Evolutionary conservation across 805 yeast species (phyloP).

Genomic region (Cyberlindnera suaveolens): DNA sequence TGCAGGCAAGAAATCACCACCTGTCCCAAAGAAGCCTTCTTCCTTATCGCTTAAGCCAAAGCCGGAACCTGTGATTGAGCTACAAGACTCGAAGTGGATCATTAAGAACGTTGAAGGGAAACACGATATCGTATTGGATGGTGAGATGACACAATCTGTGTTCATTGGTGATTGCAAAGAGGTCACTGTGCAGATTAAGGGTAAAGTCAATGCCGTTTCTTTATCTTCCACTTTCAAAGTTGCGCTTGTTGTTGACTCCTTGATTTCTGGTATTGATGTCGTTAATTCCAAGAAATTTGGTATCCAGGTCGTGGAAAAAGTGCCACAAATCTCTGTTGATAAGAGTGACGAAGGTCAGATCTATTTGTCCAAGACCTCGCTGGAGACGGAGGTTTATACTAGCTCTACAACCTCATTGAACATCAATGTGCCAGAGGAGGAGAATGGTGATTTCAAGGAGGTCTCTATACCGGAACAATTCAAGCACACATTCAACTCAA

Average conservation of each 20-base stretch:
- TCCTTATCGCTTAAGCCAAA: conserved; percentile 45
- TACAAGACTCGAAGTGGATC: conserved; percentile 85
- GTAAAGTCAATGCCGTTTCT: conserved; percentile 87
- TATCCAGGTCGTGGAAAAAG: conserved; percentile 73
- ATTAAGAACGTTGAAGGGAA: conserved; percentile 68
- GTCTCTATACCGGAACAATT: conserved; percentile 89
- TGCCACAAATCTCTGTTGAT: conserved; percentile 83
- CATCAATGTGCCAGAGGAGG: conserved; percentile 71
- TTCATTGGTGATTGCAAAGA: conserved; percentile 79
- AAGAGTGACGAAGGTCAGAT: conserved; percentile 82
- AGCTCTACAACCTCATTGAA: conserved; percentile 83
- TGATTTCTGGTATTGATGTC: conserved; percentile 83
- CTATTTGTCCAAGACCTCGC: conserved; percentile 67
- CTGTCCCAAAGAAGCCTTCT: conserved; percentile 79
- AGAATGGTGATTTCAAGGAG: conserved; percentile 70
- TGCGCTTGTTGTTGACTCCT: conserved; percentile 76
- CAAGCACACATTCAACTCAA: conserved; percentile 53
- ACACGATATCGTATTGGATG: conserved; percentile 64
- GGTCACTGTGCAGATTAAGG: conserved; percentile 74
- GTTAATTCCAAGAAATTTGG: conserved; percentile 80
- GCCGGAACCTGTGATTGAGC: conserved; percentile 62
- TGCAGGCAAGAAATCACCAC: conserved; percentile 41
- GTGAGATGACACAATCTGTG: conserved; percentile 80
- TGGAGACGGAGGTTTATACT: conserved; percentile 73
- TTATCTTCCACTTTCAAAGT: conserved; percentile 64